phyloP scores from a whole-genome alignment of 148 eudicot genomes.

The Heliosperma pusillum region DNA sequence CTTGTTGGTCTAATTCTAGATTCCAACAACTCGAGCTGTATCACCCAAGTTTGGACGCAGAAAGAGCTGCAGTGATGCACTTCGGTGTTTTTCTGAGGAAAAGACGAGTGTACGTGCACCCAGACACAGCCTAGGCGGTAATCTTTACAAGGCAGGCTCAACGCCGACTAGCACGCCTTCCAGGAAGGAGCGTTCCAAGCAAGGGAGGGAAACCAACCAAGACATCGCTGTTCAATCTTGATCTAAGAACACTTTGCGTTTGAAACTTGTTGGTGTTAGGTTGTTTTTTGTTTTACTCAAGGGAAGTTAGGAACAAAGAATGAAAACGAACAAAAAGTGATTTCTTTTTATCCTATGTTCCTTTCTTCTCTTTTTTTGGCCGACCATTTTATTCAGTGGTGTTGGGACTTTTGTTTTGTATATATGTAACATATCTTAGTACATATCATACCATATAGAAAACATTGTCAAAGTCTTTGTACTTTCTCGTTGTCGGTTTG shows the following conservation, averaged over 20 bases:
- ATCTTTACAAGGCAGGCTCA: conserved; percentile 35
- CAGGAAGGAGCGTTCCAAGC: conserved; percentile 46
- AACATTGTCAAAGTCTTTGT: background rate
- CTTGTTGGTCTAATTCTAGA: conserved; percentile 23
- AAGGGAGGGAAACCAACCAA: conserved; percentile 32
- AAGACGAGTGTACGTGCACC: conserved; percentile 37
- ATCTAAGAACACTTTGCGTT: conserved; percentile 24
- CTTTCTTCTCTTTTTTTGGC: background rate
- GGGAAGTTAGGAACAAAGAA: background rate
- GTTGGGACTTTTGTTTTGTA: background rate
- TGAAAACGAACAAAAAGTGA: background rate
- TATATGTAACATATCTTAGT: background rate
- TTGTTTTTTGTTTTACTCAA: background rate
- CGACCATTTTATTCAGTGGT: background rate
- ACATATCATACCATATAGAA: background rate
- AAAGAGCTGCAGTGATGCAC: conserved; percentile 75
- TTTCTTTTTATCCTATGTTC: background rate
- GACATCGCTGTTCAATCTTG: conserved; percentile 49
- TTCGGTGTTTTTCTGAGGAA: conserved; percentile 34
- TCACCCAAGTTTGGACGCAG: conserved; percentile 82
- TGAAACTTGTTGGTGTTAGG: conserved; percentile 19
- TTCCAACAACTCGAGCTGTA: conserved; percentile 70
- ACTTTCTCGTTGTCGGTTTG: background rate
- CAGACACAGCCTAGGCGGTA: conserved; percentile 66
- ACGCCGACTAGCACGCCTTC: conserved; percentile 36